phyloP scores from a whole-genome alignment of 345 rosid genomes.

The Linum trigynum region DNA sequence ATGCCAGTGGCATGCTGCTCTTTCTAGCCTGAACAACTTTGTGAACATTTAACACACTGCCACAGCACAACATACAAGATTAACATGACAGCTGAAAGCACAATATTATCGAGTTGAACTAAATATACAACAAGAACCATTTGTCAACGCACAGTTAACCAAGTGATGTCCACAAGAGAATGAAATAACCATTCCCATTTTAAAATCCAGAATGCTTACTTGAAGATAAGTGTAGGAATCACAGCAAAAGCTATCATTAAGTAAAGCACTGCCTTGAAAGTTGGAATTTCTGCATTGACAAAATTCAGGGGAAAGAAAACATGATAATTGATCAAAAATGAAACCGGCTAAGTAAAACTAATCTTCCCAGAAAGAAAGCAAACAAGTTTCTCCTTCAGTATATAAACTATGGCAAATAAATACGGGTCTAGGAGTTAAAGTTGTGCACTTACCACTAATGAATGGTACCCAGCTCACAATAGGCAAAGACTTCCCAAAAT shows the following conservation, averaged over 20 bases:
- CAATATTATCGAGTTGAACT: slow-evolving; percentile 12
- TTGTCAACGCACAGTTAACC: background rate
- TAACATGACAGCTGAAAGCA: background rate
- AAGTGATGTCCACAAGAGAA: background rate
- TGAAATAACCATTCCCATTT: background rate
- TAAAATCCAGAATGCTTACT: slow-evolving; percentile 39
- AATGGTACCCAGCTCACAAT: slow-evolving; percentile 74
- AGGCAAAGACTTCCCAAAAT: slow-evolving; percentile 56
- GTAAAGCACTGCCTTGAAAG: slow-evolving; percentile 45
- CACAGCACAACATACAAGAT: slow-evolving; percentile 8
- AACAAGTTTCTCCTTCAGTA: background rate
- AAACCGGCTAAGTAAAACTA: background rate
- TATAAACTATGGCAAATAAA: background rate
- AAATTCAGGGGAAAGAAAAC: background rate
- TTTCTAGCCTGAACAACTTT: slow-evolving; percentile 75
- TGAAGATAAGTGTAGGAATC: slow-evolving; percentile 68
- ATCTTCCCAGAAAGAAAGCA: background rate
- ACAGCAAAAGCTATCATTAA: slow-evolving; percentile 62
- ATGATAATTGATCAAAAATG: background rate
- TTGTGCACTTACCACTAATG: slow-evolving; percentile 41
- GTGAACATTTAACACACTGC: slow-evolving; percentile 64
- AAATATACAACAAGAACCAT: background rate
- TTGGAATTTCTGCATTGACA: slow-evolving; percentile 45
- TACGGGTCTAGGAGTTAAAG: slow-evolving; percentile 1
- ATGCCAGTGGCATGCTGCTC: slow-evolving; percentile 77